Evolutionary conservation across 2,329 filamentous ascomycete genomes (phyloP).

Genomic region (Xylaria sp.): DNA sequence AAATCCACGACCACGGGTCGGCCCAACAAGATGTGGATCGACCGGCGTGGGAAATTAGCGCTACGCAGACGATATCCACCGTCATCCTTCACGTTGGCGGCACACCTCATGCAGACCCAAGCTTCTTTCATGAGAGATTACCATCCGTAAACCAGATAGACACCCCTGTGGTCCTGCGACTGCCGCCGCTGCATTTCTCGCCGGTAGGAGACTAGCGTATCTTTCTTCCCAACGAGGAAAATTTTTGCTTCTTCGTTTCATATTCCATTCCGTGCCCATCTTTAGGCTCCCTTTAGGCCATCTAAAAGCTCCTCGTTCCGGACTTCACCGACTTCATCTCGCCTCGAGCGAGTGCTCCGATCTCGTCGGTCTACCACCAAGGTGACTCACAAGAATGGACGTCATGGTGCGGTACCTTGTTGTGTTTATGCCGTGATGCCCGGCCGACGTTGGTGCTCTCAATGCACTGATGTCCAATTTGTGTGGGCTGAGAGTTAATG

Average conservation of each 20-base stretch:
- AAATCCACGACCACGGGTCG: slow-evolving; percentile 51
- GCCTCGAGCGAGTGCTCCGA: slow-evolving; percentile 24
- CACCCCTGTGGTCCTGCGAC: slow-evolving; percentile 22
- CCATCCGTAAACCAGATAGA: slow-evolving; percentile 23
- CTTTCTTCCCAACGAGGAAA: slow-evolving; percentile 18
- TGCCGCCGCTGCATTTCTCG: slow-evolving; percentile 25
- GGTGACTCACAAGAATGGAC: slow-evolving; percentile 45
- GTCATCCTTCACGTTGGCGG: slow-evolving; percentile 24
- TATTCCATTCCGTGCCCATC: slow-evolving; percentile 13
- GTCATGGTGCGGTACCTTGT: slow-evolving; percentile 40
- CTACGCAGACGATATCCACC: slow-evolving; percentile 29
- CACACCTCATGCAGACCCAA: slow-evolving; percentile 31
- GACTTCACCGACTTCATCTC: slow-evolving; percentile 17
- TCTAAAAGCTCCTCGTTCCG: background rate
- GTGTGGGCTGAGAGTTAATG: slow-evolving; percentile 44
- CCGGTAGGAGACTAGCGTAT: slow-evolving; percentile 26
- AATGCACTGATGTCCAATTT: slow-evolving; percentile 49
- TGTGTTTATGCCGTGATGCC: slow-evolving; percentile 47
- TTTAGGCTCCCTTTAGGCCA: slow-evolving; percentile 5
- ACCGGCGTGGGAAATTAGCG: slow-evolving; percentile 39
- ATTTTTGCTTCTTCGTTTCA: slow-evolving; percentile 26
- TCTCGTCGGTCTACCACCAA: slow-evolving; percentile 33
- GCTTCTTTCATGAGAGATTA: slow-evolving; percentile 31
- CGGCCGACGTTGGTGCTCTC: slow-evolving; percentile 40
- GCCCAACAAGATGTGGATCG: slow-evolving; percentile 42